A percentile compares a stretch with the other conserved stretches of the same genome.
Evolutionary conservation across 225 moss, liverwort and hornwort genomes (phyloP).

Genomic region (Polytrichum commune): DNA sequence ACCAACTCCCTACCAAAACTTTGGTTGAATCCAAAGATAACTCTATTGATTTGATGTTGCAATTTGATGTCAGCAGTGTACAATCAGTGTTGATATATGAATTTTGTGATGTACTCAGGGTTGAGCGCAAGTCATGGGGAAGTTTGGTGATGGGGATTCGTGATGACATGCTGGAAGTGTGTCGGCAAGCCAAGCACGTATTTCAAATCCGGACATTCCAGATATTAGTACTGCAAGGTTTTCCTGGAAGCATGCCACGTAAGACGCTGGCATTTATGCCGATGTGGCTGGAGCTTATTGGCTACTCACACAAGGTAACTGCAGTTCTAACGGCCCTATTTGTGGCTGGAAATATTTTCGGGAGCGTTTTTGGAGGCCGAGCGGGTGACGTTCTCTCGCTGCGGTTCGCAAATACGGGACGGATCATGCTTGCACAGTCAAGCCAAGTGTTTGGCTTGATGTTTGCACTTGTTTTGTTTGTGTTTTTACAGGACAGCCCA

Average conservation of each 20-base stretch:
- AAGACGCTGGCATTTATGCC: conserved; percentile 2
- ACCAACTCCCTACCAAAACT: too few species aligned
- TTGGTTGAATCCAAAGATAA: too few species aligned
- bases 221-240: conserved; percentile 4
- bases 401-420: background rate
- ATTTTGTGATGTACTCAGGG: too few species aligned
- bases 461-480: background rate
- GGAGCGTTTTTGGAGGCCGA: background rate
- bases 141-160: background rate
- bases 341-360: background rate
- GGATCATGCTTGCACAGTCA: conserved; percentile 5
- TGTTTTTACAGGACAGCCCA: background rate
- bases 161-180: background rate
- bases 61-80: too few species aligned
- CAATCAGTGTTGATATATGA: too few species aligned
- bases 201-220: conserved; percentile 7
- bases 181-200: background rate
- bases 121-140: too few species aligned
- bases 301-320: background rate
- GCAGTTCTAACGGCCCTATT: background rate
- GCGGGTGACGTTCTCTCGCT: background rate
- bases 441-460: background rate
- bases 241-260: background rate
- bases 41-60: too few species aligned
- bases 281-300: conserved; percentile 15